A percentile compares a stretch with the other conserved stretches of the same genome.
Conservation (phyloP, 1,139 yeast species). For the Hansenula lynferdii region DNA sequence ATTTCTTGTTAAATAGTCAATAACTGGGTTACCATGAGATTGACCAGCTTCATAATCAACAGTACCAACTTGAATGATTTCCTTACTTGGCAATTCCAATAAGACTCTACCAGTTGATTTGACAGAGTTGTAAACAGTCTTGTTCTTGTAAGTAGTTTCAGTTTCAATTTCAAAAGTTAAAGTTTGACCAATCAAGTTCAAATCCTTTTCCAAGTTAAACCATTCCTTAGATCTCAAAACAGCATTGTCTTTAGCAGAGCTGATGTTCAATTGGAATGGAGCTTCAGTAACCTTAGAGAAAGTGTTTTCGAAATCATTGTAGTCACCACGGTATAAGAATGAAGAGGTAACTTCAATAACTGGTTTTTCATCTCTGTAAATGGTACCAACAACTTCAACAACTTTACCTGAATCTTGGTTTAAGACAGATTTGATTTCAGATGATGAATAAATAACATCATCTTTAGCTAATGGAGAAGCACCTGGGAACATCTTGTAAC, state of each 20-base stretch:
- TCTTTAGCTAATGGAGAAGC: conserved; percentile 88
- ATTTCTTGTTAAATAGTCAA: conserved; percentile 86
- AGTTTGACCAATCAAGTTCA: conserved; percentile 72
- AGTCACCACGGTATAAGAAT: conserved; percentile 94
- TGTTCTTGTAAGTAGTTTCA: conserved; percentile 74
- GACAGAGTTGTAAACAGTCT: conserved; percentile 72
- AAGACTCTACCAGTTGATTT: conserved; percentile 80
- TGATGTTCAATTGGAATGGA: conserved; percentile 74
- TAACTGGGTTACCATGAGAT: conserved; percentile 96
- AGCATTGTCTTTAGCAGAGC: conserved; percentile 84
- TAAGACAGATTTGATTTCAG: conserved; percentile 82
- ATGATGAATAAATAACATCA: conserved; percentile 77
- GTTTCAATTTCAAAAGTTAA: conserved; percentile 90
- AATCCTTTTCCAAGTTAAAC: conserved; percentile 78
- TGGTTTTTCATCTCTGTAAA: conserved; percentile 68
- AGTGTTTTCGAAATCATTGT: conserved; percentile 84
- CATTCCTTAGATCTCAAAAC: conserved; percentile 94
- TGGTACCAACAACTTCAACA: conserved; percentile 92
- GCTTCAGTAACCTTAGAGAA: conserved; percentile 87
- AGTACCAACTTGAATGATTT: conserved; percentile 80
- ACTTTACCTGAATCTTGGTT: conserved; percentile 93
- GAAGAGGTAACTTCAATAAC: conserved; percentile 94
- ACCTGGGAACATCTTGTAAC: conserved; percentile 91
- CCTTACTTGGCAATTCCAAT: conserved; percentile 91
- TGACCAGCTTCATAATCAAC: conserved; percentile 89